Conservation (phyloP, 1,139 yeast species). For the Geotrichum siamense region DNA sequence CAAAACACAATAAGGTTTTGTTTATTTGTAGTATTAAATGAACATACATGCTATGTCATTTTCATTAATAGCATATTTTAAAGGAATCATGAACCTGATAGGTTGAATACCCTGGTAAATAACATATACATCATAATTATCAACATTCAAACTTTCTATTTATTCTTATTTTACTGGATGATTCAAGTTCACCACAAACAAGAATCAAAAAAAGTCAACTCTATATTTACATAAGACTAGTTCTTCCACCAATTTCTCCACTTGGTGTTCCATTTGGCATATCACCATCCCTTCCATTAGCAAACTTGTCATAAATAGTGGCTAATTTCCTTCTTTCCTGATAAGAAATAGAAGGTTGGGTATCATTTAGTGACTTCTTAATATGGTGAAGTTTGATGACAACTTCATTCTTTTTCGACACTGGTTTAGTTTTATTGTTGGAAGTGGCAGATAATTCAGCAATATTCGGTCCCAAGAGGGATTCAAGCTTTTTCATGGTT, state of each 20-base stretch:
- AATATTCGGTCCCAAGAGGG: conserved; percentile 21
- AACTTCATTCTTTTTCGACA: conserved; percentile 23
- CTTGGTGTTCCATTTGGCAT: conserved; percentile 86
- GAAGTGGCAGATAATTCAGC: conserved; percentile 1
- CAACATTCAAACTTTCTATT: too few relatives aligned
- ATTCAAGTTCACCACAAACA: too few relatives aligned
- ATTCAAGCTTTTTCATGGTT: conserved; percentile 44
- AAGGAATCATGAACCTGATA: too few relatives aligned
- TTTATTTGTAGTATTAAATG: too few relatives aligned
- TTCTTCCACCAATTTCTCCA: conserved; percentile 77
- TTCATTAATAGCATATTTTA: too few relatives aligned
- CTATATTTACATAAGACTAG: conserved; percentile 62
- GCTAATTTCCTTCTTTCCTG: conserved; percentile 60
- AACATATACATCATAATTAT: too few relatives aligned
- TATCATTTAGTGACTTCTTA: conserved; percentile 57
- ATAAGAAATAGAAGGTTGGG: conserved; percentile 79
- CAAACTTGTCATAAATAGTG: conserved; percentile 63
- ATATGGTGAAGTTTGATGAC: conserved; percentile 51
- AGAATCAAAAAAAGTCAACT: background rate
- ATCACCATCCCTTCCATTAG: conserved; percentile 74
- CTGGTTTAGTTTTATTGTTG: too few relatives aligned
- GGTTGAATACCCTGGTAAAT: too few relatives aligned
- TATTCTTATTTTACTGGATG: too few relatives aligned
- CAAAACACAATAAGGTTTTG: too few relatives aligned
- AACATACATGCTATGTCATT: too few relatives aligned